Evolutionary conservation across 805 yeast genomes (phyloP).

Genomic region (Candida rishiriensis): DNA sequence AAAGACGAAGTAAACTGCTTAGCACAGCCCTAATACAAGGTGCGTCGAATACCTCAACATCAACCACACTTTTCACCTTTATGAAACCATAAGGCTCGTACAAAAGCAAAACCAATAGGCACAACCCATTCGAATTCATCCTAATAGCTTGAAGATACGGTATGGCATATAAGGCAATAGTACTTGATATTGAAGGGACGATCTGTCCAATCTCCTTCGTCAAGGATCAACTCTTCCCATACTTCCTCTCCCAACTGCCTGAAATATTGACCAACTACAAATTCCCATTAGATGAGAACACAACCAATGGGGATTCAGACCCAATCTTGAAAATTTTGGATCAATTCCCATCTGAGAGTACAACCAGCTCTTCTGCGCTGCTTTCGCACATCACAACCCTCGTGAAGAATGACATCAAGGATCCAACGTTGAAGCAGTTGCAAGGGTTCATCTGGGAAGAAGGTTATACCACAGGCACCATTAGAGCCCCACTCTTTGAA

Average conservation of each 20-base stretch:
- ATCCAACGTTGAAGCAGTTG: conserved; percentile 65
- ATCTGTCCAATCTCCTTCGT: conserved; percentile 90
- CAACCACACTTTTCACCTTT: no score
- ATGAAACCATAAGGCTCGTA: no score
- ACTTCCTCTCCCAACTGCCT: conserved; percentile 53
- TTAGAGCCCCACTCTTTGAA: conserved; percentile 68
- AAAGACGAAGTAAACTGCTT: no score
- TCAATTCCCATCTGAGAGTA: conserved; percentile 41
- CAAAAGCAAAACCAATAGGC: no score
- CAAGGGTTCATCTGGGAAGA: conserved; percentile 82
- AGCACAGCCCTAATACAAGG: no score
- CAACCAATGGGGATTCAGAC: conserved; percentile 5
- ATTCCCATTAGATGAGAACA: conserved; percentile 30
- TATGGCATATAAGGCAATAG: conserved; percentile 23
- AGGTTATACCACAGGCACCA: conserved; percentile 75
- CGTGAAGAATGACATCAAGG: conserved; percentile 69
- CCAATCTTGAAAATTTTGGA: conserved; percentile 32
- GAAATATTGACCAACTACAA: conserved; percentile 26
- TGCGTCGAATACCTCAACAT: no score
- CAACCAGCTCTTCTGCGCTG: conserved; percentile 30
- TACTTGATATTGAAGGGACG: conserved; percentile 88
- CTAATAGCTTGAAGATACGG: no score
- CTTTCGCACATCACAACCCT: conserved; percentile 47
- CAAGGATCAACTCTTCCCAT: conserved; percentile 73
- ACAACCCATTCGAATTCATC: no score